A percentile compares a stretch with the other conserved stretches of the same genome.
These are phyloP conservation scores for Filosporella fistucella DNA, from an alignment of 495 filamentous ascomycete species.

Conservation along the genomic window DNA sequence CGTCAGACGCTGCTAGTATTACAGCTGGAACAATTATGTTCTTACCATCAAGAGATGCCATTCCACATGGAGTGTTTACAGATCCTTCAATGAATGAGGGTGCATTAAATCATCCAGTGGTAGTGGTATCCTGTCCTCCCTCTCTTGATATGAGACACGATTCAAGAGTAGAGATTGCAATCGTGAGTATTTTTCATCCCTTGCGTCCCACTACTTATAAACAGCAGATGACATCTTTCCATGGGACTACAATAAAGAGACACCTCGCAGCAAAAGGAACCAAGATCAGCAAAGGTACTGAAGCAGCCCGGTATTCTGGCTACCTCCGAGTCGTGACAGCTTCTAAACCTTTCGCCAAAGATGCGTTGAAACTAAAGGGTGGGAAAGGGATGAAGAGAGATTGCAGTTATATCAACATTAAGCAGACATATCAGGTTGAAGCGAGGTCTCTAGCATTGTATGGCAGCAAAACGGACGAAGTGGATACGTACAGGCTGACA, in stretches of 20 bases:
- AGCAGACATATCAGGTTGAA: conserved; percentile 1
- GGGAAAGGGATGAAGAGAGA: conserved; percentile 17
- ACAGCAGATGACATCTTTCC: conserved; percentile 17
- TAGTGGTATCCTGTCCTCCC: conserved; percentile 2
- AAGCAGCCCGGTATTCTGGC: conserved; percentile 1
- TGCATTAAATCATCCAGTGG: conserved; percentile 13
- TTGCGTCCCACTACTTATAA: not conserved
- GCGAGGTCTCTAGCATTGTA: conserved; percentile 4
- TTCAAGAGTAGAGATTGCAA: conserved; percentile 10
- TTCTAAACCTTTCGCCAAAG: conserved; percentile 7
- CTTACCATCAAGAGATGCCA: not conserved
- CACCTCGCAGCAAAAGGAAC: conserved; percentile 5
- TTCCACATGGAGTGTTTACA: not conserved
- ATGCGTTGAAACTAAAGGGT: conserved; percentile 7
- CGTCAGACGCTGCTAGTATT: conserved; percentile 1
- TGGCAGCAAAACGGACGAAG: conserved; percentile 3
- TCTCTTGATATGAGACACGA: not conserved
- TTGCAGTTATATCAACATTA: conserved; percentile 8
- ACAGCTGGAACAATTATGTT: conserved; percentile 8
- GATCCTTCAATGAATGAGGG: not conserved
- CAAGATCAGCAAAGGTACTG: not conserved
- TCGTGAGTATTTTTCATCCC: conserved; percentile 3
- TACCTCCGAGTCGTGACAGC: conserved; percentile 12
- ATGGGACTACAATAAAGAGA: conserved; percentile 7
- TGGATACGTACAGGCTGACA: conserved; percentile 11